Percentiles rank a stretch among this genome's conserved stretches.
Conservation (phyloP, 768 basidiomycete genomes). For the Xerocomellus amylosporus region DNA sequence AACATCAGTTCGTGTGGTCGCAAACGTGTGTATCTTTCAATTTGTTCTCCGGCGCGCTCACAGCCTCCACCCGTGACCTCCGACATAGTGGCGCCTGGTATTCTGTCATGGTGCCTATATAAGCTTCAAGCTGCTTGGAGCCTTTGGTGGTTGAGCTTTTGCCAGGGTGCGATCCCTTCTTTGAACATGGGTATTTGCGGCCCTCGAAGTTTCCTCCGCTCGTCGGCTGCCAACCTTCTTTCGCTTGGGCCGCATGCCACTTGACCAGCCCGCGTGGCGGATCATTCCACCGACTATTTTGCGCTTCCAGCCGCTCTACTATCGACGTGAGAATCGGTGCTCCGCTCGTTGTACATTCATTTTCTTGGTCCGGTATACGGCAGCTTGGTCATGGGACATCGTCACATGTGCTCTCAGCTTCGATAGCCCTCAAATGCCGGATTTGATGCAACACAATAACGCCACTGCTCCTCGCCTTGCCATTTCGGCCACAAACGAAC, state of each 20-base stretch:
- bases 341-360: not conserved
- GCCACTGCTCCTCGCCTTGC: conserved; percentile 7
- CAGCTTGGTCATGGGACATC: conserved; percentile 19
- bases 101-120: conserved; percentile 11
- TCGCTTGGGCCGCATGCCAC: not conserved
- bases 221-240: not conserved
- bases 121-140: not conserved
- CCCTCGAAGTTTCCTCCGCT: not conserved
- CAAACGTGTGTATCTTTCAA: not conserved
- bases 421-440: not conserved
- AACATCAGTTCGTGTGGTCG: not conserved
- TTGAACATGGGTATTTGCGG: not conserved
- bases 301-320: conserved; percentile 15
- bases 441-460: not conserved
- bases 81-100: conserved; percentile 22
- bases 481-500: conserved; percentile 23
- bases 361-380: conserved; percentile 1
- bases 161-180: not conserved
- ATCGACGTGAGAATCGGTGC: conserved; percentile 1
- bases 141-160: conserved; percentile 1
- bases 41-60: not conserved
- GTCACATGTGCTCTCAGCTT: conserved; percentile 11
- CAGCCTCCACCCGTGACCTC: not conserved
- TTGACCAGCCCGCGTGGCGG: not conserved
- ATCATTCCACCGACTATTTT: not conserved